Base-by-base conservation (phyloP, 192 early-diverging fungal species). In the Linnemannia hyalina region DNA sequence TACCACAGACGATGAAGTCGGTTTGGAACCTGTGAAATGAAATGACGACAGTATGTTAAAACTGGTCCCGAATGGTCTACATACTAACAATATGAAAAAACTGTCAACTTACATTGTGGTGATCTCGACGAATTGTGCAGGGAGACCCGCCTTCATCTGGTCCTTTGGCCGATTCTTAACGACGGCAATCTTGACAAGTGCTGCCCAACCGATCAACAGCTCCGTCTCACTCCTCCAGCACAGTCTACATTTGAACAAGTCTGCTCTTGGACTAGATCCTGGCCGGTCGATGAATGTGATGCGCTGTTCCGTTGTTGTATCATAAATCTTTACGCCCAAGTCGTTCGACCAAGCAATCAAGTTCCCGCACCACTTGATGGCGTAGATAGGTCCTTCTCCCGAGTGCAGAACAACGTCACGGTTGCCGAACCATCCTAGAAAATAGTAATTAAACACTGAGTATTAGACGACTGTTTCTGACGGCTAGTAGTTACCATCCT, bases 301-400 rank as follows among this genome's bases (percentile, higher is more conserved):
- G 47, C 95, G 93, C 68, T 92, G 90, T 32, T 93, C 91, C 29
- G 89, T 89, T 3, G 82, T 80, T 0, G 93, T 92, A 82, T 98
- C 96, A 78, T 98, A 98, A 18, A 99, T 91, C 76, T 95, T 93
- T 20, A 96, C 94, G 36, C 96, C 97, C 74, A 94, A 91, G 77
- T 99, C 98, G 83, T 97, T 97, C 2, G 97, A 96, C 97, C 98
- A 99, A 0, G 97, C 98, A 82, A 99, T 96, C 78, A 95, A 92
- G 36, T 91, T 92, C 8, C 89, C 93, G 44, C 93, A 88, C 99
- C 99, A 99, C 81, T 94, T 92, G 55, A 97, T 93, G 20, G 93
- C 90, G 83, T 94, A 96, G 52, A 99, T 95, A 5, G 96, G 95
- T 0, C 99, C 99, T 65, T 97, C 95, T 52, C 97, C 97, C 8